phyloP scores from a whole-genome alignment of 179 eudicot species.

The Camellia oleifera region DNA sequence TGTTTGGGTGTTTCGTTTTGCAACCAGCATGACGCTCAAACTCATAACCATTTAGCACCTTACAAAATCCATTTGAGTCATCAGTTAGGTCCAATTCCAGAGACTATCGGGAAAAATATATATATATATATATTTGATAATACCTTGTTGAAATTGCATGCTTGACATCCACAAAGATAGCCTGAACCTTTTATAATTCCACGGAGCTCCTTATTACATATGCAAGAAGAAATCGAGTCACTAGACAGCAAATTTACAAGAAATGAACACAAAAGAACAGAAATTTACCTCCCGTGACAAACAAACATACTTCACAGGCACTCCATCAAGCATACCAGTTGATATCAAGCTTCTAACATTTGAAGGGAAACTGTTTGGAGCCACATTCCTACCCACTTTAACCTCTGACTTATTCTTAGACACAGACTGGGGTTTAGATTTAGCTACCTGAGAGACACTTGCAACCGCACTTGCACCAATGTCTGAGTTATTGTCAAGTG shows the following conservation, averaged over 20 bases:
- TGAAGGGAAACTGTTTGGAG: conserved; percentile 58
- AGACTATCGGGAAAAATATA: neutral
- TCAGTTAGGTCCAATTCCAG: conserved; percentile 3
- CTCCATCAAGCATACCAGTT: conserved; percentile 63
- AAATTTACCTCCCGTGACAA: conserved; percentile 48
- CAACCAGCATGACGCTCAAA: conserved; percentile 40
- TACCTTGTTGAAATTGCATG: conserved; percentile 48
- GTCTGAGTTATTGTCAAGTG: conserved; percentile 15
- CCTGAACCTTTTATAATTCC: conserved; percentile 56
- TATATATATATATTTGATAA: neutral
- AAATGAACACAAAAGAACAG: neutral
- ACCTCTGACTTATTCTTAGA: conserved; percentile 33
- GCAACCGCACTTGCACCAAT: conserved; percentile 16
- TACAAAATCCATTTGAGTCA: conserved; percentile 1
- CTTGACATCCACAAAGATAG: conserved; percentile 52
- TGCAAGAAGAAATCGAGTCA: neutral
- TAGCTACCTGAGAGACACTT: conserved; percentile 19
- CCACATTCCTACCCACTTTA: conserved; percentile 34
- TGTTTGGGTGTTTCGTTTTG: conserved; percentile 24
- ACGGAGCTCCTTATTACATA: conserved; percentile 46
- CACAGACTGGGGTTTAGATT: conserved; percentile 26
- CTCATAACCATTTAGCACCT: conserved; percentile 35
- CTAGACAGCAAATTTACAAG: neutral
- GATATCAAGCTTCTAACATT: conserved; percentile 57
- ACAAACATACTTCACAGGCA: conserved; percentile 48